Conservation (phyloP, 305 asterid genomes). For the Rubia occidens region DNA sequence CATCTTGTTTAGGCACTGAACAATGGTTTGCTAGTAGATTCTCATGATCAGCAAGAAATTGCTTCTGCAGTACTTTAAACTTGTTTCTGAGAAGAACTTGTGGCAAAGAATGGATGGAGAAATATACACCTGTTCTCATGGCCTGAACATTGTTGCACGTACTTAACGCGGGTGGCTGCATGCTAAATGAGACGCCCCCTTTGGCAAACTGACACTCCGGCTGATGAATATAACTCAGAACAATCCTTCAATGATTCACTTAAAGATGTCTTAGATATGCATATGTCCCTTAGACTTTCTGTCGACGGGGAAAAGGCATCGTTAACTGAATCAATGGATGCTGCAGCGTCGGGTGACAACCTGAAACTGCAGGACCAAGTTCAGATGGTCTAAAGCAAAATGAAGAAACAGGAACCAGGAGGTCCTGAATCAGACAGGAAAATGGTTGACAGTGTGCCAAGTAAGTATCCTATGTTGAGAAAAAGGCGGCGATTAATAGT, state of each 20-base stretch:
- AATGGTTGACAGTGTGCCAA: slow-evolving; percentile 25
- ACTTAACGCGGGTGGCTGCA: slow-evolving; percentile 61
- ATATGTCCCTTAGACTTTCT: slow-evolving; percentile 66
- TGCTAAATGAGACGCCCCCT: slow-evolving; percentile 90
- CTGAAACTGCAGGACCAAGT: slow-evolving; percentile 58
- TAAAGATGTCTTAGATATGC: slow-evolving; percentile 60
- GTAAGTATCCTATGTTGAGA: slow-evolving; percentile 67
- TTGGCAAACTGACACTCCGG: slow-evolving; percentile 74
- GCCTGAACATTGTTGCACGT: slow-evolving; percentile 87
- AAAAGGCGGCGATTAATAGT: slow-evolving; percentile 52
- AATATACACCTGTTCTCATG: slow-evolving; percentile 89
- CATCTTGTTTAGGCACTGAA: slow-evolving; percentile 47
- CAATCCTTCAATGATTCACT: slow-evolving; percentile 72
- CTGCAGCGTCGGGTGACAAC: slow-evolving; percentile 29
- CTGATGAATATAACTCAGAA: slow-evolving; percentile 44
- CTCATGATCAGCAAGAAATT: slow-evolving; percentile 73
- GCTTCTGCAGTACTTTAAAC: slow-evolving; percentile 76
- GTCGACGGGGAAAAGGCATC: slow-evolving; percentile 73
- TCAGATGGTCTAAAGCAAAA: slow-evolving; percentile 51
- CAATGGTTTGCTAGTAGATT: slow-evolving; percentile 82
- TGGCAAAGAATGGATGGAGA: slow-evolving; percentile 80
- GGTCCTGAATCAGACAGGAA: slow-evolving; percentile 31
- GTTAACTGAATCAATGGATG: slow-evolving; percentile 38
- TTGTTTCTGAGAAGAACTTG: slow-evolving; percentile 75
- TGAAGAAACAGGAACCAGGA: slow-evolving; percentile 40